Evolutionary conservation across 2,329 filamentous ascomycete species (phyloP).

Genomic region (Beauveria medogensis): DNA sequence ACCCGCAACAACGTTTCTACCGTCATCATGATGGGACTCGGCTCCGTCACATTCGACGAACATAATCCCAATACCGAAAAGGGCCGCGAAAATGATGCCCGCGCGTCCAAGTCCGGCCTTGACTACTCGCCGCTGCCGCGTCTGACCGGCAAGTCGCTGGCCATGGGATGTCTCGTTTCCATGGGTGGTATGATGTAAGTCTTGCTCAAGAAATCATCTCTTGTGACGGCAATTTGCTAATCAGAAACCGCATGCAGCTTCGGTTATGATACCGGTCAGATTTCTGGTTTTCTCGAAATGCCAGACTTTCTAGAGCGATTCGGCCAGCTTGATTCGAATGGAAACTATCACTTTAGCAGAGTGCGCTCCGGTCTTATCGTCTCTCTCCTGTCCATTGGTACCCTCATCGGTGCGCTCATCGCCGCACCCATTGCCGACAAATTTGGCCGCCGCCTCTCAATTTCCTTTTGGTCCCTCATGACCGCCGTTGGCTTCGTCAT

Average conservation of each 20-base stretch:
- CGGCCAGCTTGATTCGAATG: constrained; percentile 31
- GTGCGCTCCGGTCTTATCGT: constrained; percentile 53
- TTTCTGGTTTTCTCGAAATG: constrained; percentile 51
- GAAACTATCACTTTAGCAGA: constrained; percentile 38
- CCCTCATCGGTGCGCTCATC: constrained; percentile 50
- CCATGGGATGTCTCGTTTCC: constrained; percentile 33
- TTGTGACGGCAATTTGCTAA: background rate
- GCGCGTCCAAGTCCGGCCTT: constrained; percentile 26
- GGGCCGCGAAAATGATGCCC: constrained; percentile 18
- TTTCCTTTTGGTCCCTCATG: constrained; percentile 52
- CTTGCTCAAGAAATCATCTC: background rate
- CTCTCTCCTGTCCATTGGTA: constrained; percentile 50
- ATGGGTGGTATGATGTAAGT: constrained; percentile 38
- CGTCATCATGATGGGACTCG: constrained; percentile 13
- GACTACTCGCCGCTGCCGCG: constrained; percentile 38
- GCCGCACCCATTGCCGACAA: constrained; percentile 57
- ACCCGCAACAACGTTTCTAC: background rate
- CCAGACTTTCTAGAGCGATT: constrained; percentile 46
- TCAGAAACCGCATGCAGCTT: constrained; percentile 19
- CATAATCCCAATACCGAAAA: constrained; percentile 34
- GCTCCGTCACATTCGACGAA: constrained; percentile 32
- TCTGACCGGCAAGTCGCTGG: constrained; percentile 28
- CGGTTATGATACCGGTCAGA: constrained; percentile 45
- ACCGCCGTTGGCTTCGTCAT: constrained; percentile 60
- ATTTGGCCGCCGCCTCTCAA: constrained; percentile 55